Conservation (phyloP, 352 stramenopile species). For the Phytophthora sp. region DNA sequence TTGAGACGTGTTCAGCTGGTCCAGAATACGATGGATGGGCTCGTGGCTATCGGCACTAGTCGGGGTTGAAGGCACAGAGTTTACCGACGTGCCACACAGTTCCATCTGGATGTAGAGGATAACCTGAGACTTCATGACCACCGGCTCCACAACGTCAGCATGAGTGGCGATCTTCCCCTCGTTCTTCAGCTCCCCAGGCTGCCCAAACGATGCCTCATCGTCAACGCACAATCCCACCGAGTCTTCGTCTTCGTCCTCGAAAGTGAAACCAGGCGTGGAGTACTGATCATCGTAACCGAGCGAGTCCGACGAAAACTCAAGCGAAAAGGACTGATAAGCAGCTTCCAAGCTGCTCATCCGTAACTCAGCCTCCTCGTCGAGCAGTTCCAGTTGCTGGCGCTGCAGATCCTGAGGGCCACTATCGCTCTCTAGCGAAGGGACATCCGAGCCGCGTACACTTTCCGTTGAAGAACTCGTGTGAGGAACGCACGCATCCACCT, state of each 20-base stretch:
- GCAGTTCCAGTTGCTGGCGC: slow-evolving; percentile 33
- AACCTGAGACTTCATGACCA: slow-evolving; percentile 44
- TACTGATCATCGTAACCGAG: slow-evolving; percentile 59
- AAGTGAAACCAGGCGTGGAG: slow-evolving; percentile 61
- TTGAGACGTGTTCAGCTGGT: slow-evolving; percentile 41
- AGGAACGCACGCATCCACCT: slow-evolving; percentile 48
- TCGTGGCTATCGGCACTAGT: slow-evolving; percentile 32
- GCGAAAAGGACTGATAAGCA: slow-evolving; percentile 57
- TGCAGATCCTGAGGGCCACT: slow-evolving; percentile 22
- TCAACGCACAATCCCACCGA: slow-evolving; percentile 41
- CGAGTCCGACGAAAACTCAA: slow-evolving; percentile 54
- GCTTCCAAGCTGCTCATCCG: slow-evolving; percentile 22
- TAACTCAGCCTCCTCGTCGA: slow-evolving; percentile 39
- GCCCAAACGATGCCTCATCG: slow-evolving; percentile 30
- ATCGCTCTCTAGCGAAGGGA: slow-evolving; percentile 30
- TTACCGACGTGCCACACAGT: slow-evolving; percentile 47
- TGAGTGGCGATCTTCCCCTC: slow-evolving; percentile 4
- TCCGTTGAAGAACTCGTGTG: slow-evolving; percentile 33
- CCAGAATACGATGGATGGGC: slow-evolving; percentile 52
- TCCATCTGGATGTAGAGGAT: slow-evolving; percentile 87
- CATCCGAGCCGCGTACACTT: slow-evolving; percentile 47
- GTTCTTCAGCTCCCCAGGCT: slow-evolving; percentile 26
- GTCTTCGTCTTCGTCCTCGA: slow-evolving; percentile 55
- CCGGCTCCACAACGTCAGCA: slow-evolving; percentile 14
- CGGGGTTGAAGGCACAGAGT: slow-evolving; percentile 23